Percentiles rank a stretch among this genome's conserved stretches.
phyloP scores from a whole-genome alignment of 2,329 filamentous ascomycete genomes.

The Pestalotiopsis sp. region DNA sequence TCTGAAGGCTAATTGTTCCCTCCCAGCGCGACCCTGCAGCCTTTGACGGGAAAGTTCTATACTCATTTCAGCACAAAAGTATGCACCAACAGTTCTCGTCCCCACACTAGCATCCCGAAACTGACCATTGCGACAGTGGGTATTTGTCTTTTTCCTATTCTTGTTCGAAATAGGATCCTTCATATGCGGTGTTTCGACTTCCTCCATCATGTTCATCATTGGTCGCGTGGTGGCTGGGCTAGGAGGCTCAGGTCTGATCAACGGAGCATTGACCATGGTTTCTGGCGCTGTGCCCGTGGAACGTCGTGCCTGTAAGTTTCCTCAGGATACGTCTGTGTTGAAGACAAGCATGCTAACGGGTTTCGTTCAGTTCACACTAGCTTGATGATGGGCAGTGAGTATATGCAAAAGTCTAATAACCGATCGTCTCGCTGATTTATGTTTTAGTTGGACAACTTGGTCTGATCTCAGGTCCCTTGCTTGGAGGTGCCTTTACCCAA shows the following conservation, averaged over 20 bases:
- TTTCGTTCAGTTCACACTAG: conserved; percentile 11
- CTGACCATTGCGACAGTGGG: conserved; percentile 26
- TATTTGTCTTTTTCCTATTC: conserved; percentile 40
- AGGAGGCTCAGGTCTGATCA: conserved; percentile 50
- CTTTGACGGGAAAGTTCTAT: conserved; percentile 42
- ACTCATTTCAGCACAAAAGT: conserved; percentile 39
- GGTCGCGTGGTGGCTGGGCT: conserved; percentile 55
- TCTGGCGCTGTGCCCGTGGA: conserved; percentile 36
- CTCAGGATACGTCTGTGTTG: neutral
- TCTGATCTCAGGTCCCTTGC: conserved; percentile 45
- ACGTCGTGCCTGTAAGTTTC: conserved; percentile 34
- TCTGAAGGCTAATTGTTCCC: neutral
- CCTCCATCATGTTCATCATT: conserved; percentile 52
- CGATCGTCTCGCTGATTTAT: neutral
- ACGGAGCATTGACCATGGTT: conserved; percentile 52
- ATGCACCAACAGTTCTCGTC: neutral
- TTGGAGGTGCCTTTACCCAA: conserved; percentile 45
- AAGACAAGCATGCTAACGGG: neutral
- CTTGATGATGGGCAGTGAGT: conserved; percentile 20
- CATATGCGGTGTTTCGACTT: conserved; percentile 49
- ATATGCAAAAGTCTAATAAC: neutral
- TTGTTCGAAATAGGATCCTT: conserved; percentile 57
- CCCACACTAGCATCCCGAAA: neutral
- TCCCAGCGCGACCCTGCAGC: conserved; percentile 15
- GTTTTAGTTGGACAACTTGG: conserved; percentile 40